Evolutionary conservation across 306 rosid genomes (phyloP).

Genomic region (Cicer chorassanicum): DNA sequence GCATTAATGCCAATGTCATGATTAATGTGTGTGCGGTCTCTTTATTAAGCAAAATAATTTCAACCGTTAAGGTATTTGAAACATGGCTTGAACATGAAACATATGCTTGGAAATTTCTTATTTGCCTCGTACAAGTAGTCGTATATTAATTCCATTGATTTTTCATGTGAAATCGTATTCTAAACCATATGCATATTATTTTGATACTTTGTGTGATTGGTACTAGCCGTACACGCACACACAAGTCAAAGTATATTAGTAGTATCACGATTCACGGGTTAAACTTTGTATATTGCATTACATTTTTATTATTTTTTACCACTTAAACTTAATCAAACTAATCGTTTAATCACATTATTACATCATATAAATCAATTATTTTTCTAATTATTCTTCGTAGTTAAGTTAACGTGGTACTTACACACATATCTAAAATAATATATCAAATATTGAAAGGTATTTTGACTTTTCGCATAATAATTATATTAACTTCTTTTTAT

Average conservation of each 20-base stretch:
- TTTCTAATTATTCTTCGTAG: constrained; percentile 28
- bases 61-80: not conserved
- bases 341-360: not conserved
- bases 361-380: not conserved
- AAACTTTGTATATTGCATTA: not conserved
- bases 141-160: not conserved
- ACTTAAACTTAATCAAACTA: not conserved
- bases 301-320: not conserved
- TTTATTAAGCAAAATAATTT: not conserved
- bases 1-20: too few species aligned
- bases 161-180: not conserved
- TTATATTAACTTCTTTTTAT: not conserved
- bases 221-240: not conserved
- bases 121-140: not conserved
- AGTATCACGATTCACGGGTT: not conserved
- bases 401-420: constrained; percentile 35
- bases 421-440: constrained; percentile 1
- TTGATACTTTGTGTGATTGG: not conserved
- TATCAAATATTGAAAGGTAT: constrained; percentile 20
- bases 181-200: not conserved
- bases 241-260: not conserved
- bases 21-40: too few species aligned
- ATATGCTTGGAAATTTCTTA: not conserved
- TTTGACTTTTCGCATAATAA: not conserved
- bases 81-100: not conserved